phyloP scores from a whole-genome alignment of 495 filamentous ascomycete genomes.

The Penicillium subrubescens region DNA sequence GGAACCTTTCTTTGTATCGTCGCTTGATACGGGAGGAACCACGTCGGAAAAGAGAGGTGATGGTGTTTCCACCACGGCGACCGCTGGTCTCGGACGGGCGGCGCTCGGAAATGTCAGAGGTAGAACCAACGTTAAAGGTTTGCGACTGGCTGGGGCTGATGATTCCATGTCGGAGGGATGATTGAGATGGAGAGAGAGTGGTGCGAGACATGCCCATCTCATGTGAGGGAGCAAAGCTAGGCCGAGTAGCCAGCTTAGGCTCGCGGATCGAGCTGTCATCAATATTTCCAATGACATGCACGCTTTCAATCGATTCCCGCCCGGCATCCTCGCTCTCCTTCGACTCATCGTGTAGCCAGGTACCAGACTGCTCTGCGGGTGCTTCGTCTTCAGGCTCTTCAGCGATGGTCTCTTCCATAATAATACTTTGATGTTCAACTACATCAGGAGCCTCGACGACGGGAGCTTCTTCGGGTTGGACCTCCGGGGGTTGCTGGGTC shows the following conservation, averaged over 20 bases:
- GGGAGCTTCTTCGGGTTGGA: slow-evolving; percentile 2
- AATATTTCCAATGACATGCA: slow-evolving; percentile 37
- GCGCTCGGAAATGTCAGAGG: slow-evolving; percentile 50
- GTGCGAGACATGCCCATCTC: slow-evolving; percentile 54
- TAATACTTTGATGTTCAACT: background rate
- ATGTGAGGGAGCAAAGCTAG: slow-evolving; percentile 44
- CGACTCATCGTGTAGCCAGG: slow-evolving; percentile 39
- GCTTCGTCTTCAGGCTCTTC: background rate
- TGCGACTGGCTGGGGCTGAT: slow-evolving; percentile 58
- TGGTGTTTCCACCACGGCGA: slow-evolving; percentile 42
- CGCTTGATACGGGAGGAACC: slow-evolving; percentile 59
- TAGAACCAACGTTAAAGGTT: slow-evolving; percentile 50
- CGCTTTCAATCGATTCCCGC: slow-evolving; percentile 39
- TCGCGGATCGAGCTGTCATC: slow-evolving; percentile 45
- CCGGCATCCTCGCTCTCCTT: slow-evolving; percentile 26
- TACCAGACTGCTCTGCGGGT: slow-evolving; percentile 25
- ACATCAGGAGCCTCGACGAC: slow-evolving; percentile 1
- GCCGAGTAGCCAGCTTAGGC: slow-evolving; percentile 30
- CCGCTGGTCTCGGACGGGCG: slow-evolving; percentile 52
- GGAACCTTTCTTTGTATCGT: slow-evolving; percentile 58
- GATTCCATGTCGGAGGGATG: slow-evolving; percentile 53
- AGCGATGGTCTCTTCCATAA: background rate
- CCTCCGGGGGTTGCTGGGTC: slow-evolving; percentile 4
- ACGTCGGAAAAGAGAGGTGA: slow-evolving; percentile 77
- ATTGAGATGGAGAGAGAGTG: slow-evolving; percentile 58